Evolutionary conservation across 1,139 yeast genomes (phyloP).

Genomic region (Sugiyamaella grinbergsii): DNA sequence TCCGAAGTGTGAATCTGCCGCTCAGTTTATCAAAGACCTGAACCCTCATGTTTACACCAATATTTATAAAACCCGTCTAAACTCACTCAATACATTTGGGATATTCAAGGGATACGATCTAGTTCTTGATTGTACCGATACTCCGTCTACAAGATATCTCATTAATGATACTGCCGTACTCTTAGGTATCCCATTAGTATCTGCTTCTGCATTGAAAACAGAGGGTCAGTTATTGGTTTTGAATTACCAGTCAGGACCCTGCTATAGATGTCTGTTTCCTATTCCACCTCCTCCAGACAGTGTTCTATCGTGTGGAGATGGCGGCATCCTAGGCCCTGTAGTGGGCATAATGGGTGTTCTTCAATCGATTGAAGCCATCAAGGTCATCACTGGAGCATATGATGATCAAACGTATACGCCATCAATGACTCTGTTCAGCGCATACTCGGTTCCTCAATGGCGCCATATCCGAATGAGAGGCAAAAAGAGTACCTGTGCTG

Average conservation of each 20-base stretch:
- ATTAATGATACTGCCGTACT: slow-evolving; percentile 83
- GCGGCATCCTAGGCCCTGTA: slow-evolving; percentile 95
- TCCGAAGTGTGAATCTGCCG: slow-evolving; percentile 79
- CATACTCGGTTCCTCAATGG: slow-evolving; percentile 69
- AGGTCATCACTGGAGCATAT: slow-evolving; percentile 64
- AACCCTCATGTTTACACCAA: slow-evolving; percentile 67
- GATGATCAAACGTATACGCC: slow-evolving; percentile 55
- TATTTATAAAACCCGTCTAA: slow-evolving; percentile 56
- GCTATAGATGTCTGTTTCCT: slow-evolving; percentile 93
- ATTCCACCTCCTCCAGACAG: slow-evolving; percentile 83
- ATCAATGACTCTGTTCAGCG: slow-evolving; percentile 68
- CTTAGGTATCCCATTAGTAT: slow-evolving; percentile 68
- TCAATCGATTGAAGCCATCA: slow-evolving; percentile 88
- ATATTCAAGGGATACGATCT: slow-evolving; percentile 68
- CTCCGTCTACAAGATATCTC: slow-evolving; percentile 83
- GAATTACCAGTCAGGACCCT: slow-evolving; percentile 77
- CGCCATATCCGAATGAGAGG: slow-evolving; percentile 81
- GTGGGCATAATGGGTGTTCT: slow-evolving; percentile 87
- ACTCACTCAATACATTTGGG: slow-evolving; percentile 60
- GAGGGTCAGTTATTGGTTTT: slow-evolving; percentile 87
- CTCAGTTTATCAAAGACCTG: slow-evolving; percentile 50
- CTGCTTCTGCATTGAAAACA: slow-evolving; percentile 88
- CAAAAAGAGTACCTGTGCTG: slow-evolving; percentile 59
- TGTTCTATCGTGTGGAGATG: slow-evolving; percentile 86
- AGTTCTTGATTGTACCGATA: slow-evolving; percentile 91